A percentile compares a stretch with the other conserved stretches of the same genome.
These are phyloP conservation scores for Debaryomyces hansenii DNA, from an alignment of 805 yeast genomes.

Conservation along the genomic window DNA sequence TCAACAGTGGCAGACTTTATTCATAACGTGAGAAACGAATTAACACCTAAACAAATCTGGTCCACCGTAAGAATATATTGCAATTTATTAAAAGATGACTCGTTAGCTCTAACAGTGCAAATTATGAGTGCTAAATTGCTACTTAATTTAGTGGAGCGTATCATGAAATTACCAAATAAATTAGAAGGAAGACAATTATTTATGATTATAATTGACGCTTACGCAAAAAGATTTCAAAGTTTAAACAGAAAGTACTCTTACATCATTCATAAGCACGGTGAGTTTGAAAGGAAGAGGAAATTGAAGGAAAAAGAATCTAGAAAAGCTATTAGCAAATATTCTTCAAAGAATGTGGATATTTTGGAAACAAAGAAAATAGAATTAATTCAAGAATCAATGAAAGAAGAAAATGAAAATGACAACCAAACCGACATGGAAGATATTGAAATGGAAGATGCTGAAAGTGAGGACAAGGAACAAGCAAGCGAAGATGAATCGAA, in stretches of 20 bases:
- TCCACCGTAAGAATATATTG: slow-evolving; percentile 83
- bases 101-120: slow-evolving; percentile 86
- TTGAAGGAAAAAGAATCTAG: slow-evolving; percentile 44
- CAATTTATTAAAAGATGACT: slow-evolving; percentile 72
- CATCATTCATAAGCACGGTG: slow-evolving; percentile 61
- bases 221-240: slow-evolving; percentile 75
- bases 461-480: slow-evolving; percentile 11
- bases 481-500: slow-evolving; percentile 6
- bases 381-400: slow-evolving; percentile 17
- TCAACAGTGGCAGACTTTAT: slow-evolving; percentile 94
- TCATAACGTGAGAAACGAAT: slow-evolving; percentile 83
- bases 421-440: slow-evolving; percentile 19
- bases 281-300: slow-evolving; percentile 44
- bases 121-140: slow-evolving; percentile 93
- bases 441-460: slow-evolving; percentile 20
- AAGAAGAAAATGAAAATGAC: slow-evolving; percentile 1
- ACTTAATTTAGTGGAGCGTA: slow-evolving; percentile 83
- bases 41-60: slow-evolving; percentile 82
- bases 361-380: slow-evolving; percentile 16
- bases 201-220: slow-evolving; percentile 84
- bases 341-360: slow-evolving; percentile 20
- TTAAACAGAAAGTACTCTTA: slow-evolving; percentile 70
- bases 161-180: slow-evolving; percentile 77
- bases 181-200: slow-evolving; percentile 81
- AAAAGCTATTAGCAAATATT: slow-evolving; percentile 38